Evolutionary conservation across 352 stramenopile species (phyloP).

Genomic region (Elongisporangium undulatum): DNA sequence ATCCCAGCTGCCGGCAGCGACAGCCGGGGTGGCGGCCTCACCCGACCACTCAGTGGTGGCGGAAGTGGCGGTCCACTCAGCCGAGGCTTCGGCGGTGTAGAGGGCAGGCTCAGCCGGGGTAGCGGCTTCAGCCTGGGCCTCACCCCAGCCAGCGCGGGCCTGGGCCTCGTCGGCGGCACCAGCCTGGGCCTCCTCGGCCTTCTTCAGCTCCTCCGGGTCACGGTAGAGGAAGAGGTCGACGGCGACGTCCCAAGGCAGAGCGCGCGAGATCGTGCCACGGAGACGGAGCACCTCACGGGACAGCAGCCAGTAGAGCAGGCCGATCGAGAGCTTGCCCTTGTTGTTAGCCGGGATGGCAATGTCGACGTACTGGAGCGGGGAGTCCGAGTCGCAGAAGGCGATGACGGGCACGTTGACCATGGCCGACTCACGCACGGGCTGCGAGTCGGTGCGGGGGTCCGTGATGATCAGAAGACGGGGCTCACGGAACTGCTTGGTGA

Average conservation of each 20-base stretch:
- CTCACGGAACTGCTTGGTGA: constrained; percentile 99
- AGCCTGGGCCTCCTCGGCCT: constrained; percentile 96
- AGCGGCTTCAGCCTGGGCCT: constrained; percentile 43
- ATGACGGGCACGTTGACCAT: constrained; percentile 99
- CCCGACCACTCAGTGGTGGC: constrained; percentile 72
- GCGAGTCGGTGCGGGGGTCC: constrained; percentile 97
- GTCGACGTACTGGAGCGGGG: constrained; percentile 98
- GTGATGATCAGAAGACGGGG: constrained; percentile 99
- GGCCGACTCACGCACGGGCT: constrained; percentile 96
- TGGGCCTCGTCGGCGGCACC: constrained; percentile 75
- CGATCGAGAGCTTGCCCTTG: constrained; percentile 99
- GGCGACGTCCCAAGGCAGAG: constrained; percentile 96
- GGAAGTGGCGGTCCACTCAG: constrained; percentile 63
- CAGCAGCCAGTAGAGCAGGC: constrained; percentile 99
- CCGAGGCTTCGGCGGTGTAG: constrained; percentile 36
- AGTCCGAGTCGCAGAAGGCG: constrained; percentile 99
- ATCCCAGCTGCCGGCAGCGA: constrained; percentile 46
- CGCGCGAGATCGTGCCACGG: constrained; percentile 94
- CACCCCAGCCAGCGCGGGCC: constrained; percentile 65
- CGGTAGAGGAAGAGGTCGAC: constrained; percentile 99
- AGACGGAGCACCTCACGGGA: constrained; percentile 98
- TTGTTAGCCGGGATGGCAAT: constrained; percentile 99
- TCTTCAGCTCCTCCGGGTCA: constrained; percentile 99
- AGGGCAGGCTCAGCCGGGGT: constrained; percentile 51
- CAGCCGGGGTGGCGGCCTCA: constrained; percentile 42